Evolutionary conservation across 345 rosid species (phyloP).

Genomic region (rapeseed (Brassica napus)): DNA sequence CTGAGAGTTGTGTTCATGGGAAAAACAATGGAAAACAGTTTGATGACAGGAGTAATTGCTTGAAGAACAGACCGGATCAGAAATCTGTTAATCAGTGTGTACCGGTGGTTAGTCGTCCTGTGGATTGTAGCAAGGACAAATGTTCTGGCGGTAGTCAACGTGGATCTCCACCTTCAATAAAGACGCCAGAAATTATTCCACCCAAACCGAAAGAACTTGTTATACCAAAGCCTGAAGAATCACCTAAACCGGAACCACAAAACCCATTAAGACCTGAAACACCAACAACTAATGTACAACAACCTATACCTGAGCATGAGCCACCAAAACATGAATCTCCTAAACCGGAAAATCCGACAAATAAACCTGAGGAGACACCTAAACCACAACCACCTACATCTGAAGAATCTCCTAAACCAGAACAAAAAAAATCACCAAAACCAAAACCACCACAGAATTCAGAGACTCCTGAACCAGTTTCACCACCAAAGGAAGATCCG

Average conservation of each 20-base stretch:
- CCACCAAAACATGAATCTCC: constrained; percentile 20
- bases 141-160: constrained; percentile 37
- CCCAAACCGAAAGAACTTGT: constrained; percentile 8
- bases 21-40: constrained; percentile 39
- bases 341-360: not conserved
- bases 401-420: constrained; percentile 5
- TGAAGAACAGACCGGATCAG: constrained; percentile 51
- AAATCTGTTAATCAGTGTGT: constrained; percentile 44
- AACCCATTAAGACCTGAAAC: constrained; percentile 17
- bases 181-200: constrained; percentile 15
- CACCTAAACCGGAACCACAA: constrained; percentile 23
- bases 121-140: constrained; percentile 58
- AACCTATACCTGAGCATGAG: constrained; percentile 20
- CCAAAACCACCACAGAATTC: no score
- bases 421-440: constrained; percentile 32
- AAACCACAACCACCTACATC: constrained; percentile 18
- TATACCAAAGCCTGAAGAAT: constrained; percentile 14
- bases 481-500: constrained; percentile 29
- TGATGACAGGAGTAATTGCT: constrained; percentile 53
- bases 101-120: constrained; percentile 51
- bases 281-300: constrained; percentile 21
- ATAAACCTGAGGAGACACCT: constrained; percentile 3
- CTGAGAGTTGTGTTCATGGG: constrained; percentile 43
- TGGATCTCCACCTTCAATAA: constrained; percentile 21
- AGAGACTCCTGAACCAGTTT: constrained; percentile 12